These are phyloP conservation scores for Cladochytrium replicatum DNA, from an alignment of 192 early-diverging fungal species.

Conservation along the genomic window DNA sequence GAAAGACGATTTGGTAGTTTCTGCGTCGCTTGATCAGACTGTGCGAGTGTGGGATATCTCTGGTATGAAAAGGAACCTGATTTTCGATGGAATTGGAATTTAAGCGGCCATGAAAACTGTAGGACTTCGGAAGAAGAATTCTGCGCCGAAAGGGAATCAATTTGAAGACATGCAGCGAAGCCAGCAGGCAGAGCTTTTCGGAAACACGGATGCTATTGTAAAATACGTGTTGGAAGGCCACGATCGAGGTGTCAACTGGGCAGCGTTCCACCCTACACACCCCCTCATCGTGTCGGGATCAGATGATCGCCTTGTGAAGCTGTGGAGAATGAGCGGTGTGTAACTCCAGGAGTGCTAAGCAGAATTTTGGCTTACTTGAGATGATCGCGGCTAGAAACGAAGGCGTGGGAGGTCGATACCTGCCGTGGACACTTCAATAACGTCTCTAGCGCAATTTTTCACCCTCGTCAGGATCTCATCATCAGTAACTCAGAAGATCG, in stretches of 20 bases:
- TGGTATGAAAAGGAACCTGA: no score
- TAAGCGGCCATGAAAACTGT: no score
- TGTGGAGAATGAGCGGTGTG: slow-evolving; percentile 96
- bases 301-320: slow-evolving; percentile 95
- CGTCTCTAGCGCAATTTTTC: slow-evolving; percentile 87
- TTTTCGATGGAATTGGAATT: no score
- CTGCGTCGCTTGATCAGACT: slow-evolving; percentile 91
- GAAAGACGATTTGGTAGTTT: slow-evolving; percentile 94
- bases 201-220: slow-evolving; percentile 88
- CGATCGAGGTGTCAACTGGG: slow-evolving; percentile 96
- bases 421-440: slow-evolving; percentile 99
- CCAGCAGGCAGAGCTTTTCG: slow-evolving; percentile 96
- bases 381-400: no score
- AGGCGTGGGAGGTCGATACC: slow-evolving; percentile 99
- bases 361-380: no score
- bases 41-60: slow-evolving; percentile 99
- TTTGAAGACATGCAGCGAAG: slow-evolving; percentile 26
- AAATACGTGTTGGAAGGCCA: slow-evolving; percentile 99
- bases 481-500: slow-evolving; percentile 93
- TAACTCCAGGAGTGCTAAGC: background rate
- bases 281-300: slow-evolving; percentile 94
- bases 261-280: slow-evolving; percentile 90
- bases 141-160: no score
- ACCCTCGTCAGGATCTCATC: slow-evolving; percentile 93
- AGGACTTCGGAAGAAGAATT: slow-evolving; percentile 77